phyloP scores from a whole-genome alignment of 2,329 filamentous ascomycete species.

The Emydomyces testavorans region DNA sequence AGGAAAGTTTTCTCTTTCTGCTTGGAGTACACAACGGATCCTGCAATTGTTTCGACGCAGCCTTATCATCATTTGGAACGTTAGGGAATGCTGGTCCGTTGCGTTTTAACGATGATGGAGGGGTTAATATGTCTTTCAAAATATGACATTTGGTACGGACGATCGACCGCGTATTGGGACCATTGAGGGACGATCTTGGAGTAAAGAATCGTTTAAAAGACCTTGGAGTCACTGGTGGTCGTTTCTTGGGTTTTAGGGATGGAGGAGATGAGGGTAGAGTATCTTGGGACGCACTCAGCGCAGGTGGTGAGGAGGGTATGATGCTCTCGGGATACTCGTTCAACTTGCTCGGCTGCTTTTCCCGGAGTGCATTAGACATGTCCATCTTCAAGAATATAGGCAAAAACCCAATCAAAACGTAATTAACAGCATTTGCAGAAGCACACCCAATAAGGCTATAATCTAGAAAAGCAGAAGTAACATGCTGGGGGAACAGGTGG shows the following conservation, averaged over 20 bases:
- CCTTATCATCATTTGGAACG: slow-evolving; percentile 23
- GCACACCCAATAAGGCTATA: slow-evolving; percentile 2
- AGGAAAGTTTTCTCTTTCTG: slow-evolving; percentile 37
- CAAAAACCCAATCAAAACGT: neutral
- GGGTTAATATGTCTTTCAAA: slow-evolving; percentile 34
- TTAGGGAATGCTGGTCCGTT: slow-evolving; percentile 34
- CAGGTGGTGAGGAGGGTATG: slow-evolving; percentile 17
- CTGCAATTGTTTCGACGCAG: slow-evolving; percentile 21
- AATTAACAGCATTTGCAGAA: slow-evolving; percentile 1
- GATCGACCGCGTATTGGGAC: slow-evolving; percentile 24
- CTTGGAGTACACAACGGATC: slow-evolving; percentile 31
- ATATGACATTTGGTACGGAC: slow-evolving; percentile 36
- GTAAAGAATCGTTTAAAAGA: slow-evolving; percentile 43
- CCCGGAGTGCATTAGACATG: slow-evolving; percentile 10
- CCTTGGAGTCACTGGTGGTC: slow-evolving; percentile 40
- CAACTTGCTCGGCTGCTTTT: slow-evolving; percentile 8
- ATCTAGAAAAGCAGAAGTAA: neutral
- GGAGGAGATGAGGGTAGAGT: slow-evolving; percentile 35
- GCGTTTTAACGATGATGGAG: slow-evolving; percentile 28
- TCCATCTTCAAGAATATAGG: neutral
- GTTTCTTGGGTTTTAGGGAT: slow-evolving; percentile 34
- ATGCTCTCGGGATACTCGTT: slow-evolving; percentile 10
- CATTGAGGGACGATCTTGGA: slow-evolving; percentile 34
- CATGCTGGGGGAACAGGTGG: neutral
- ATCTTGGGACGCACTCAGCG: slow-evolving; percentile 15